phyloP scores from a whole-genome alignment of 768 basidiomycete genomes.

The Tricholoma sp. region DNA sequence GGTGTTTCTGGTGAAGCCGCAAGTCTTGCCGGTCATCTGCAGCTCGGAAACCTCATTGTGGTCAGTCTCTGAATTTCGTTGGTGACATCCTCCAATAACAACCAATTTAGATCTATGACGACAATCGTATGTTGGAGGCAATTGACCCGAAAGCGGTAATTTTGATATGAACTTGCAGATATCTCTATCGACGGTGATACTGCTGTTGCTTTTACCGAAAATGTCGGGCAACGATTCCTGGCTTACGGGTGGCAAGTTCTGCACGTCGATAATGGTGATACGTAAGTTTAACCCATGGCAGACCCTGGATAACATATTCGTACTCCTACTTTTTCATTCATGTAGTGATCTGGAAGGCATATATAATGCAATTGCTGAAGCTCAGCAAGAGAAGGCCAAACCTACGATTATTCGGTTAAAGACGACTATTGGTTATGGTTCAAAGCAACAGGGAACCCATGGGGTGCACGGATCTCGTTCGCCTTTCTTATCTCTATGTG shows the following conservation, averaged over 20 bases:
- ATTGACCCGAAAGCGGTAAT: background rate
- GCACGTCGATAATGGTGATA: constrained; percentile 75
- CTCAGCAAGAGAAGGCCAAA: constrained; percentile 70
- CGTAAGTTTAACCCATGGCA: constrained; percentile 32
- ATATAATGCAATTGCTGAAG: constrained; percentile 72
- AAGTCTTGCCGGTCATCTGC: constrained; percentile 89
- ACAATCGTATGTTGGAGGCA: constrained; percentile 67
- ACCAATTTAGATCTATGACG: constrained; percentile 74
- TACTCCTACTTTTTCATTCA: background rate
- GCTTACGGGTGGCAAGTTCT: constrained; percentile 95
- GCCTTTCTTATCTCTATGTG: constrained; percentile 24
- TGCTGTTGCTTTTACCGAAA: constrained; percentile 88
- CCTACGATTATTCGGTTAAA: constrained; percentile 83
- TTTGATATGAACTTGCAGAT: constrained; percentile 39
- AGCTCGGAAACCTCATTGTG: constrained; percentile 89
- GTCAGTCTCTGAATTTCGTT: constrained; percentile 39
- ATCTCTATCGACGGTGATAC: constrained; percentile 98
- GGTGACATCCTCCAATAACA: constrained; percentile 6
- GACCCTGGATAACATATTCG: background rate
- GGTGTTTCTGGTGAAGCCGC: constrained; percentile 92
- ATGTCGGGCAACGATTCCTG: constrained; percentile 83
- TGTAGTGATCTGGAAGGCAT: constrained; percentile 73
- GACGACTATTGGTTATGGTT: constrained; percentile 93
- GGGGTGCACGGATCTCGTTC: constrained; percentile 91
- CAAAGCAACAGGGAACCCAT: constrained; percentile 89